Percentiles rank a stretch among this genome's conserved stretches.
These are phyloP conservation scores for Acanthochlamys bracteata DNA, from an alignment of 106 monocot genomes.

Conservation along the genomic window DNA sequence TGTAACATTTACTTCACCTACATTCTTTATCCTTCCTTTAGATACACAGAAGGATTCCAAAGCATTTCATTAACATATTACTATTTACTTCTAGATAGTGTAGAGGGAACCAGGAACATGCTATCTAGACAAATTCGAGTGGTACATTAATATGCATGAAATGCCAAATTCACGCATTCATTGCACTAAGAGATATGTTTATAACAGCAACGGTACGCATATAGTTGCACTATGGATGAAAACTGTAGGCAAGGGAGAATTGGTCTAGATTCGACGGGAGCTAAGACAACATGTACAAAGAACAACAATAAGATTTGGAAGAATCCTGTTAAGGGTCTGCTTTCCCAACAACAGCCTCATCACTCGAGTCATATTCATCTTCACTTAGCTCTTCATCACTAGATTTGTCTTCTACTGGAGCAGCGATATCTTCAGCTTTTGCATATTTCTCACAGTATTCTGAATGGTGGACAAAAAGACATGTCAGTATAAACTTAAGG, in stretches of 20 bases:
- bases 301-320: constrained; percentile 5
- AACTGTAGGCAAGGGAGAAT: background rate
- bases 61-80: too few species aligned
- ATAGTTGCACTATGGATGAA: background rate
- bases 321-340: constrained; percentile 48
- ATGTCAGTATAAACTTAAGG: too few species aligned
- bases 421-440: constrained; percentile 49
- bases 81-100: too few species aligned
- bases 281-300: constrained; percentile 9
- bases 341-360: constrained; percentile 72
- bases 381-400: constrained; percentile 91
- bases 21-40: too few species aligned
- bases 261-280: background rate
- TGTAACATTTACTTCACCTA: too few species aligned
- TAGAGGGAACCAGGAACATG: too few species aligned
- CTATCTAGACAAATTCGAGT: background rate
- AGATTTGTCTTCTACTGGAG: constrained; percentile 41
- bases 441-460: constrained; percentile 96
- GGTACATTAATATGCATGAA: background rate
- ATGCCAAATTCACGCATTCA: background rate
- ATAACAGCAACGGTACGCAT: background rate
- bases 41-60: too few species aligned
- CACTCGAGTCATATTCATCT: constrained; percentile 67
- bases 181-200: background rate
- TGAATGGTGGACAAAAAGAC: constrained; percentile 14